Conservation (phyloP, 1,139 yeast genomes). For the Lodderomyces jiufengensis region DNA sequence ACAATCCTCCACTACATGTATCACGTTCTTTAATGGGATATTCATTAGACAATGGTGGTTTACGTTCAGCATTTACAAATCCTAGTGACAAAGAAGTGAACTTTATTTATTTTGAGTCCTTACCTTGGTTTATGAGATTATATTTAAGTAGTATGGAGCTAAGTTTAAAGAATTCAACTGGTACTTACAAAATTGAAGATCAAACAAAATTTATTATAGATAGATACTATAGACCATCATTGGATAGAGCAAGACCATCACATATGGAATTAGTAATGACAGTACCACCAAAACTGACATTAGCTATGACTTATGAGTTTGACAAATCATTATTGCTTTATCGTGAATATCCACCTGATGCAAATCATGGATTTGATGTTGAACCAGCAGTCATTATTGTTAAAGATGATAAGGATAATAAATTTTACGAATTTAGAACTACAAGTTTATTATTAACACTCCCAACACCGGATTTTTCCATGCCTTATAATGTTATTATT, state of each 20-base stretch:
- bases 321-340: slow-evolving; percentile 82
- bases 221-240: slow-evolving; percentile 69
- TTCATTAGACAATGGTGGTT: slow-evolving; percentile 88
- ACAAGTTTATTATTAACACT: slow-evolving; percentile 79
- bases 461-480: slow-evolving; percentile 97
- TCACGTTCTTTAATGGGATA: slow-evolving; percentile 89
- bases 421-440: slow-evolving; percentile 65
- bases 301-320: slow-evolving; percentile 71
- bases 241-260: slow-evolving; percentile 77
- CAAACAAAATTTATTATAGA: slow-evolving; percentile 35
- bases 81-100: slow-evolving; percentile 48
- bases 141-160: slow-evolving; percentile 65
- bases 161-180: slow-evolving; percentile 17
- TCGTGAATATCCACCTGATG: slow-evolving; percentile 98
- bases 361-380: slow-evolving; percentile 94
- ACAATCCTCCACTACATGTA: slow-evolving; percentile 63
- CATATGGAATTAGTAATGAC: slow-evolving; percentile 68
- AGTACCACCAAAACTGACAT: slow-evolving; percentile 62
- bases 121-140: slow-evolving; percentile 92
- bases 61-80: slow-evolving; percentile 73
- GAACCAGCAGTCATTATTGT: slow-evolving; percentile 83
- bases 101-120: slow-evolving; percentile 69
- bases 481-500: slow-evolving; percentile 98
- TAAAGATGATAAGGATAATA: slow-evolving; percentile 22
- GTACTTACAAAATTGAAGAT: slow-evolving; percentile 18